phyloP scores from a whole-genome alignment of 441 rosid species.

The Breynia disticha region DNA sequence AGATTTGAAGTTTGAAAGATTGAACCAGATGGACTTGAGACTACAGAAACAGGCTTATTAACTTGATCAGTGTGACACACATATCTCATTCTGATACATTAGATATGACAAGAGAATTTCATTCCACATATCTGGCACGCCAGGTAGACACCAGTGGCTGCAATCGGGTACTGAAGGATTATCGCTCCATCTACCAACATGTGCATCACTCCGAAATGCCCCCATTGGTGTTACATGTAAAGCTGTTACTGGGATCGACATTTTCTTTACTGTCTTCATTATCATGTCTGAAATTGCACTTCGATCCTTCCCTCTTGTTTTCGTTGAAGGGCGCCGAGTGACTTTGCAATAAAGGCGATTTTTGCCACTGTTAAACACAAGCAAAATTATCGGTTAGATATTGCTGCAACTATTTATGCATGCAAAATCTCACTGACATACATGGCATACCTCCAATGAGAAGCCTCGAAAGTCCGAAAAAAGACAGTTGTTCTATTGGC shows the following conservation, averaged over 20 bases:
- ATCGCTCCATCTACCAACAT: conserved; percentile 54
- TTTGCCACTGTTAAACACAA: conserved; percentile 18
- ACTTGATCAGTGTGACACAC: conserved; percentile 7
- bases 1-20: background rate
- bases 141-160: conserved; percentile 67
- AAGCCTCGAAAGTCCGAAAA: conserved; percentile 78
- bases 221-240: conserved; percentile 62
- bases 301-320: conserved; percentile 32
- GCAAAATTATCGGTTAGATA: background rate
- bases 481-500: conserved; percentile 47
- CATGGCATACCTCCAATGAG: conserved; percentile 65
- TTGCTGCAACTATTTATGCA: no score
- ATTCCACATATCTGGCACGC: conserved; percentile 61
- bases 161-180: conserved; percentile 56
- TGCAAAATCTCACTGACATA: background rate
- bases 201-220: conserved; percentile 51
- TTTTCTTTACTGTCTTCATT: conserved; percentile 29
- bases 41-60: background rate
- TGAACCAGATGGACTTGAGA: background rate
- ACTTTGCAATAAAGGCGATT: conserved; percentile 45
- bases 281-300: conserved; percentile 36
- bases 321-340: conserved; percentile 33
- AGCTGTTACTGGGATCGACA: conserved; percentile 29
- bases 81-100: conserved; percentile 14
- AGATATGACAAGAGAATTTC: conserved; percentile 38